Percentiles rank a stretch among this genome's conserved stretches.
These are phyloP conservation scores for Lophium mytilinum DNA, from an alignment of 495 filamentous ascomycete genomes.

Conservation along the genomic window DNA sequence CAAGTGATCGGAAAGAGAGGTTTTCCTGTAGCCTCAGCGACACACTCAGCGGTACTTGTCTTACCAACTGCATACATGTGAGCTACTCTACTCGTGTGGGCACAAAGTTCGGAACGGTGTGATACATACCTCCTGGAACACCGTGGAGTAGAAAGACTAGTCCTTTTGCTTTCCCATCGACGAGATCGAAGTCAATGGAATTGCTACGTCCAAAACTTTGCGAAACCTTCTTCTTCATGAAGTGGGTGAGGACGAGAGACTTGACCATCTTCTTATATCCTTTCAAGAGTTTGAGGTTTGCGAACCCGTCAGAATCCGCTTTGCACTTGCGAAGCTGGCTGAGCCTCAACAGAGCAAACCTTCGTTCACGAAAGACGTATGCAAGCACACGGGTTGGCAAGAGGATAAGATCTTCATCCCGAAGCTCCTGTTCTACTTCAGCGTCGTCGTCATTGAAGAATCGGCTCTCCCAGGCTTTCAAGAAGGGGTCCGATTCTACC, in stretches of 20 bases:
- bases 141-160: conserved; percentile 14
- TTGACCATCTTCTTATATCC: conserved; percentile 15
- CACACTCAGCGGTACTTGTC: conserved; percentile 16
- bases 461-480: background rate
- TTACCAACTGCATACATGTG: conserved; percentile 5
- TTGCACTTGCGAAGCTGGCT: background rate
- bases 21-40: conserved; percentile 4
- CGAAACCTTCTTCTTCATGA: background rate
- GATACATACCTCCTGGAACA: conserved; percentile 3
- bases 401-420: background rate
- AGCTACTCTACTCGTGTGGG: background rate
- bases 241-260: conserved; percentile 13
- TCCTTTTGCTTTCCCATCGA: conserved; percentile 14
- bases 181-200: conserved; percentile 7
- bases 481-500: background rate
- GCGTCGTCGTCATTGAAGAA: background rate
- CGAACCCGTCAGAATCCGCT: background rate
- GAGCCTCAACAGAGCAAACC: background rate
- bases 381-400: background rate
- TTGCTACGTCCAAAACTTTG: background rate
- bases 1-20: conserved; percentile 14
- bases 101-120: no score
- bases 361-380: background rate
- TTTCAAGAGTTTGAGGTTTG: conserved; percentile 9
- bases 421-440: background rate